Evolutionary conservation across 345 rosid genomes (phyloP).

Genomic region (Erucastrum elatum): DNA sequence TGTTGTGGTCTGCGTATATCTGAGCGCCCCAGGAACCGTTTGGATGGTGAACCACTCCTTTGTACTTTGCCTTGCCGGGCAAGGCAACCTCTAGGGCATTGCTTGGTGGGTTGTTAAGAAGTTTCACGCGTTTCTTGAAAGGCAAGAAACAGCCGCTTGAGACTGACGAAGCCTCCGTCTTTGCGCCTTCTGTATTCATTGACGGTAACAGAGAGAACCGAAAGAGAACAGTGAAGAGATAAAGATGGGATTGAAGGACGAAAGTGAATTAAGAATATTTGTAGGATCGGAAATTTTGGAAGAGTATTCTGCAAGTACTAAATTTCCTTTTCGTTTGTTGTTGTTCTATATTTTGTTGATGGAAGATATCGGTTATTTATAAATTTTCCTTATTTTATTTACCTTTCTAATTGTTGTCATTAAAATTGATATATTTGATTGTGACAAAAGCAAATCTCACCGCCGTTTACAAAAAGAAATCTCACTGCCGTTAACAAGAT

Average conservation of each 20-base stretch:
- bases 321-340: not conserved
- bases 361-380: not conserved
- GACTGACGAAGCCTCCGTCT: conserved; percentile 1
- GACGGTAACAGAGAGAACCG: not conserved
- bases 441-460: not conserved
- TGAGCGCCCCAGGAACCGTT: conserved; percentile 67
- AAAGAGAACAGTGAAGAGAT: not conserved
- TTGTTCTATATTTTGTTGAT: not conserved
- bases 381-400: not conserved
- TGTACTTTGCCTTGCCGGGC: not conserved
- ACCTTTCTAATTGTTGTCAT: not conserved
- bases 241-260: not conserved
- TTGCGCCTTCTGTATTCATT: not conserved
- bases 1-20: conserved; percentile 41
- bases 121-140: conserved; percentile 25
- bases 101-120: not conserved
- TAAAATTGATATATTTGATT: not conserved
- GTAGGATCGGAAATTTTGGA: not conserved
- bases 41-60: conserved; percentile 56
- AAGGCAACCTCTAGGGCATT: not conserved
- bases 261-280: not conserved
- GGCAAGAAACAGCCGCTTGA: conserved; percentile 9
- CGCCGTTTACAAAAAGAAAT: not conserved
- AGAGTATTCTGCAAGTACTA: not conserved
- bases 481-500: not conserved